Base-by-base conservation (phyloP, 83 land plant species). In the Isoetes engelmannii region DNA sequence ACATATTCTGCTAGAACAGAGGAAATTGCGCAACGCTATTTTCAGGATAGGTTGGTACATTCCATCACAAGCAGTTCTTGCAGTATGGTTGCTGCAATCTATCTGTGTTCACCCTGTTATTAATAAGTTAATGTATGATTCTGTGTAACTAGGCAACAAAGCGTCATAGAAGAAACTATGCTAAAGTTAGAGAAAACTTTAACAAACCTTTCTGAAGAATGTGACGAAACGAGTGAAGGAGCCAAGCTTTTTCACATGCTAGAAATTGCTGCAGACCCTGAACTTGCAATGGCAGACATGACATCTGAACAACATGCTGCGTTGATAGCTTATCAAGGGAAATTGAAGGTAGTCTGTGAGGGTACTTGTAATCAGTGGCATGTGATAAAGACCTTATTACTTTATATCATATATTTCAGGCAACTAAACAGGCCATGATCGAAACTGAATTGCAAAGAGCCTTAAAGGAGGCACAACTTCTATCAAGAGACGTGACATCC, bases 221-320 rank as follows among this genome's bases (percentile, higher is more conserved):
- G n/a, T n/a, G 69, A 61, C 67, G 85, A 86, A 47, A 61, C 69
- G 72, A 83, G 78, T 59, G 93, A 89, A 73, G 88, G 86, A 18
- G 86, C 95, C 53, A 79, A 80, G 65, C 63, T 87, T 5, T 83
- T 72, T 15, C 75, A 79, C 48, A 61, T 81, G n/a, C 90, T 90
- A 47, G 91, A 87, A 60, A 75, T 50, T 49, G 80, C 90, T 70
- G 77, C 82, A 61, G 96, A 90, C 19, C 96, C 96, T 47, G 96
- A 90, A 80, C 54, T 85, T 5, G 5, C 87, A 60, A 85, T 90
- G 95, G 95, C 88, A 42, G 91, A 80, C 59, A 85, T 90, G 96
- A 87, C 74, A 57, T 59, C 80, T 44, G 83, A 81, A 67, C 90
- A 90, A 65, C 85, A 85, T 49, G 72, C 56, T 57, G 86, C 87